Evolutionary conservation across 805 yeast species (phyloP), one percentile per base, ranked within the genome.

Genomic region (Wickerhamiella vanderwaltii): DNA sequence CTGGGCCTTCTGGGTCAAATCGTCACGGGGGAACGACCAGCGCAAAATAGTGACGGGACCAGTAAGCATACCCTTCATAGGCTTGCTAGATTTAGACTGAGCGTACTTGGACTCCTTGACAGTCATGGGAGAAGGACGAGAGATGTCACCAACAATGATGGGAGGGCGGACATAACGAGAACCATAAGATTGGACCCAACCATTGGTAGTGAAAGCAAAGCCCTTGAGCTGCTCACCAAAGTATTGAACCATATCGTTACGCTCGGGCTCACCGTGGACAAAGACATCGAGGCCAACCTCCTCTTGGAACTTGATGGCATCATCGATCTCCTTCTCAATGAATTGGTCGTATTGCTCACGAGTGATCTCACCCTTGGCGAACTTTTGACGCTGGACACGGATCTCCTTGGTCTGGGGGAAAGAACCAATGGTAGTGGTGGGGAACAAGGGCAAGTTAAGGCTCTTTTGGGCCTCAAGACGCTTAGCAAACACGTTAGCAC

Each of bases 21-120:
- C 98, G 65, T 87, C 88, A 81, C 98, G 85, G 74, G 98, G 98
- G 96, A 91, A 91, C 58, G 98, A 91, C 98, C 98, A 91, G 79
- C 98, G 84, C 67, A 91, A 80, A 71, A 94, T 85, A 64, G 98
- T 91, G 60, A 91, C 91, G 66, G 98, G 98, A 71, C 98, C 98
- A 64, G 98, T 87, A 66, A 91, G 80, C 98, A 91, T 91, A 84
- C 98, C 98, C 78, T 91, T 91, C 77, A 91, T 83, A 64, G 96
- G 95, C 74, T 82, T 83, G 59, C 76, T 68, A 61, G 96, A 86
- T 65, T 91, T 69, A 51, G 95, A 82, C 76, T 91, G 98, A 59
- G 98, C 98, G 71, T 85, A 91, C 62, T 91, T 95, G 50, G 96
- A 87, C 76, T 91, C 98, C 76, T 86, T 88, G 57, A 91, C 97